These are phyloP conservation scores for Porcisia hertigi DNA, from an alignment of 208 protist species.

Conservation along the genomic window DNA sequence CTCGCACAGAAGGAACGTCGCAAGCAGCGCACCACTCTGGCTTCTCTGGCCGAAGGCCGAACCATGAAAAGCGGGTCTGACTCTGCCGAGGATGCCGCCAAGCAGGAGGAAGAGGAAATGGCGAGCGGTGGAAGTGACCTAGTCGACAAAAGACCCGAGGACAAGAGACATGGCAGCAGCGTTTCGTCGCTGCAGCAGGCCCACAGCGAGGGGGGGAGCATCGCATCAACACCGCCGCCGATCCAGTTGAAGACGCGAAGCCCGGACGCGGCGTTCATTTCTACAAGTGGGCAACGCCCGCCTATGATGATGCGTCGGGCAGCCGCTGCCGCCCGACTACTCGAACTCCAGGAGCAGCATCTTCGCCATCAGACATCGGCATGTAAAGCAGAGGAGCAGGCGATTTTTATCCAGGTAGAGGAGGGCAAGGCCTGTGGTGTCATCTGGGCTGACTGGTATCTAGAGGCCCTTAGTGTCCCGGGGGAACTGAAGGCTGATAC, in stretches of 20 bases:
- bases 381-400: neutral
- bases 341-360: constrained; percentile 30
- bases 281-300: constrained; percentile 30
- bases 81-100: constrained; percentile 8
- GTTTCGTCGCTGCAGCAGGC: constrained; percentile 3
- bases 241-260: constrained; percentile 4
- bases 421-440: constrained; percentile 19
- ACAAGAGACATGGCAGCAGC: constrained; percentile 9
- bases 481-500: constrained; percentile 10
- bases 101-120: neutral
- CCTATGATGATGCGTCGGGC: constrained; percentile 30
- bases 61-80: neutral
- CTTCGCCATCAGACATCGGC: neutral
- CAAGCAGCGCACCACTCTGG: constrained; percentile 4
- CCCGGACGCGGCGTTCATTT: constrained; percentile 25
- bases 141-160: neutral
- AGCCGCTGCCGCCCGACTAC: constrained; percentile 10
- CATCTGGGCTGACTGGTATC: constrained; percentile 61
- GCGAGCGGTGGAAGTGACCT: constrained; percentile 7
- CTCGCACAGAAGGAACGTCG: constrained; percentile 26
- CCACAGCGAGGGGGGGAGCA: constrained; percentile 7
- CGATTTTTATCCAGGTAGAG: constrained; percentile 3
- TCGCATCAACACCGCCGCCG: constrained; percentile 8
- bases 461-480: constrained; percentile 31
- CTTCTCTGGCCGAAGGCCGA: neutral